Evolutionary conservation across 2,329 filamentous ascomycete species (phyloP).

Genomic region (Arthrobotrys entomopaga): DNA sequence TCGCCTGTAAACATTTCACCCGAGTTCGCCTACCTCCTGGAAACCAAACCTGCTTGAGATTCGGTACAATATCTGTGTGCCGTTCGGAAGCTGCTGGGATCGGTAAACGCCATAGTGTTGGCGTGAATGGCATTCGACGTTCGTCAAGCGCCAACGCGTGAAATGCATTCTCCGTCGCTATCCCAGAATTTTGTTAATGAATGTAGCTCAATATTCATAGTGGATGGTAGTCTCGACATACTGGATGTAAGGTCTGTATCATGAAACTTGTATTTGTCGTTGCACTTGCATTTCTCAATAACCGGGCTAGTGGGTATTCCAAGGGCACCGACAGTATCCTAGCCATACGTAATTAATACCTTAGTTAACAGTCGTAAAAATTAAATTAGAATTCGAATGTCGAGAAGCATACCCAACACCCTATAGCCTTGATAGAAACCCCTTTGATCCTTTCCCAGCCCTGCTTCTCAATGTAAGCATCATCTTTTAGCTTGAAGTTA

Average conservation of each 20-base stretch:
- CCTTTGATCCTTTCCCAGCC: constrained; percentile 54
- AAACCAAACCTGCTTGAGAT: constrained; percentile 64
- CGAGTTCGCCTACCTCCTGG: constrained; percentile 63
- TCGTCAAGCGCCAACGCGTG: constrained; percentile 71
- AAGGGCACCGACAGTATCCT: constrained; percentile 63
- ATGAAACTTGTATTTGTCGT: constrained; percentile 60
- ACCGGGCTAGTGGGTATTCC: constrained; percentile 63
- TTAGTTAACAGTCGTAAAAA: too few relatives aligned
- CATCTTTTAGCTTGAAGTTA: constrained; percentile 51
- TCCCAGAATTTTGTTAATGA: not conserved
- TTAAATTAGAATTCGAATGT: not conserved
- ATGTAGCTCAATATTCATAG: not conserved
- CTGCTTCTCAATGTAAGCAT: constrained; percentile 50
- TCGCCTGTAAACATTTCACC: constrained; percentile 54
- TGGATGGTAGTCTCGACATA: constrained; percentile 59
- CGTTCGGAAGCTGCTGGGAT: constrained; percentile 21
- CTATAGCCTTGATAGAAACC: constrained; percentile 65
- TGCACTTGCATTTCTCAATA: constrained; percentile 54
- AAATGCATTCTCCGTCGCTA: constrained; percentile 67
- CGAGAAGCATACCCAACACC: constrained; percentile 64
- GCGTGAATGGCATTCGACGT: constrained; percentile 68
- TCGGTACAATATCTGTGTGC: constrained; percentile 37
- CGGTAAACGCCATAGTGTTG: constrained; percentile 67
- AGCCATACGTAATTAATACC: too few relatives aligned
- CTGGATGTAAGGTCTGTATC: constrained; percentile 68